Evolutionary conservation across 306 rosid species (phyloP), one percentile per base, ranked within the genome.

Genomic region (Begonia loranthoides): DNA sequence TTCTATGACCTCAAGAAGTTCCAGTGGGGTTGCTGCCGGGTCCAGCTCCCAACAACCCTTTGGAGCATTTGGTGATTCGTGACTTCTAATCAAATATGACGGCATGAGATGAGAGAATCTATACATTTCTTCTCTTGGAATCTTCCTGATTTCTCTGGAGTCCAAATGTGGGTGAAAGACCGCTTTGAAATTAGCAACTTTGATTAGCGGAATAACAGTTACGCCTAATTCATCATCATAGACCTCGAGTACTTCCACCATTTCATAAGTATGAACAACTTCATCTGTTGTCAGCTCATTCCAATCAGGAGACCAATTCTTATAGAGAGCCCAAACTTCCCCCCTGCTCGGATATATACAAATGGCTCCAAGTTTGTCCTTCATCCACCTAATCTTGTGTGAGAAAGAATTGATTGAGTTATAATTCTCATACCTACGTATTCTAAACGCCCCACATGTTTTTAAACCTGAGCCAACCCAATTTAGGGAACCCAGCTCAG

Each of bases 11-110:
- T 79, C 76, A 52, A 85, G 87, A 70, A 85, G 83, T 24, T 90
- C 83, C 7, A 49, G 17, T 8, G 97, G 95, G 41, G 78, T n/a
- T n/a, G n/a, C n/a, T n/a, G n/a, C n/a, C n/a, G n/a, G n/a, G n/a
- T n/a, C n/a, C n/a, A n/a, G n/a, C 73, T 85, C 97, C 73, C 89
- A 67, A 61, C 94, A 90, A 70, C 94, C 94, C 61, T 70, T 85
- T 55, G 92, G 97, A 71, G 95, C 83, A 70, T 72, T 74, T 5
- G 59, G 65, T 53, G 76, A 78, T 78, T 85, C 95, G 66, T 60
- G 77, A 63, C 95, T 95, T 2, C 81, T 70, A 24, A 80, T 83
- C 45, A 66, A 57, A 50, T 59, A 54, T 11, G 97, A 79, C 54
- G 95, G 97, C 51, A 90, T 76, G 51, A 64, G 84, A 70, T 85